These are phyloP conservation scores for Pichia sp. DNA, from an alignment of 1,139 yeast genomes.

Conservation along the genomic window DNA sequence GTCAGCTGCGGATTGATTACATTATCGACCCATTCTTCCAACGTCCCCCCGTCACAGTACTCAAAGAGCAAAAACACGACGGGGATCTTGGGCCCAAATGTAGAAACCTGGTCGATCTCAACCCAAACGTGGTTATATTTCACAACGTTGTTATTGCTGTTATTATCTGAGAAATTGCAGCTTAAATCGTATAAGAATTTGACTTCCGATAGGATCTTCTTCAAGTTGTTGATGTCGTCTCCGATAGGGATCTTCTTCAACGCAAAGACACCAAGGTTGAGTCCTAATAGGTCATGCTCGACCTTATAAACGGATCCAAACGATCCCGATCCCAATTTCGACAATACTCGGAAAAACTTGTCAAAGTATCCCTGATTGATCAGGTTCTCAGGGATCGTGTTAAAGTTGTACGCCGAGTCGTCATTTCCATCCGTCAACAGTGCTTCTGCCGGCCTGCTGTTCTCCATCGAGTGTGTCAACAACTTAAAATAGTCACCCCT, in stretches of 20 bases:
- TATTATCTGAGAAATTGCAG: slow-evolving; percentile 18
- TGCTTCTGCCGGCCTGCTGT: slow-evolving; percentile 17
- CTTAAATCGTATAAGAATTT: slow-evolving; percentile 54
- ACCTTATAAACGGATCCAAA: slow-evolving; percentile 84
- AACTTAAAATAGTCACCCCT: slow-evolving; percentile 30
- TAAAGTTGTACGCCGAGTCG: background rate
- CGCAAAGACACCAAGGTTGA: slow-evolving; percentile 77
- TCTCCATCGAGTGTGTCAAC: slow-evolving; percentile 22
- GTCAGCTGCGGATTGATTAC: slow-evolving; percentile 34
- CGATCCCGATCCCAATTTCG: slow-evolving; percentile 73
- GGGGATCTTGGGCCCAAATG: slow-evolving; percentile 63
- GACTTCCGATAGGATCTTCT: slow-evolving; percentile 75
- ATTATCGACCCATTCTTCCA: slow-evolving; percentile 62
- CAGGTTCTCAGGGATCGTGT: slow-evolving; percentile 37
- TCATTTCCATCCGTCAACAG: slow-evolving; percentile 17
- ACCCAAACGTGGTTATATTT: slow-evolving; percentile 92
- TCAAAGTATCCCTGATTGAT: slow-evolving; percentile 76
- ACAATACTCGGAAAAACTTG: slow-evolving; percentile 57
- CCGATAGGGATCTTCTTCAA: slow-evolving; percentile 85
- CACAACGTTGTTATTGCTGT: slow-evolving; percentile 50
- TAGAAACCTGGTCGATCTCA: slow-evolving; percentile 64
- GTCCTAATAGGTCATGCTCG: slow-evolving; percentile 70
- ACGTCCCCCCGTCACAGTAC: slow-evolving; percentile 84
- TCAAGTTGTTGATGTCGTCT: slow-evolving; percentile 62
- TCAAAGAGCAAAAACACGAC: slow-evolving; percentile 84